A percentile compares a stretch with the other conserved stretches of the same genome.
These are phyloP conservation scores for Artemisia tridentata DNA, from an alignment of 129 eudicot genomes.

Conservation along the genomic window DNA sequence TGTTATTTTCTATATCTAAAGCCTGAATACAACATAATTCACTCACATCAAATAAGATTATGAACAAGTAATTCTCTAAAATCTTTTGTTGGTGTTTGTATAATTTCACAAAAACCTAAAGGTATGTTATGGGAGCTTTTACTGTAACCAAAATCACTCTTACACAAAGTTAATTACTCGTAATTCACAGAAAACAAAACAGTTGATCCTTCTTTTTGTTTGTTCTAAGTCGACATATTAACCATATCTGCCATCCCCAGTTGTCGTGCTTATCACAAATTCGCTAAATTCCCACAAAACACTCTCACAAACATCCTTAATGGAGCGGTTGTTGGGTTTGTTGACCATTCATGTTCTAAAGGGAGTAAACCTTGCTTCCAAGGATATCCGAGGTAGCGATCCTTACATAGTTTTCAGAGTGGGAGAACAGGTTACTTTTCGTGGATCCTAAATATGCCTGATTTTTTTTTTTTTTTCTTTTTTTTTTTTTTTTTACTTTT, in stretches of 20 bases:
- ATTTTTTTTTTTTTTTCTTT: not conserved
- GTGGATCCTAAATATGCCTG: not conserved
- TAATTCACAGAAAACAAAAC: not conserved
- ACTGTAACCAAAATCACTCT: not conserved
- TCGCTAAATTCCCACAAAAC: not conserved
- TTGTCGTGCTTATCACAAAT: conserved; percentile 16
- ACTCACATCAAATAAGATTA: not conserved
- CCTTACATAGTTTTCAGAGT: conserved; percentile 20
- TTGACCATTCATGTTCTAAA: conserved; percentile 20
- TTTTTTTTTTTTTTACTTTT: not conserved
- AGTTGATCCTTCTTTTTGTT: conserved; percentile 23
- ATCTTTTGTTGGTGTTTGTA: too few relatives aligned
- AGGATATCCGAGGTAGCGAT: conserved; percentile 18
- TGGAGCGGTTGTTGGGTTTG: conserved; percentile 32
- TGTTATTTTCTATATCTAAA: too few relatives aligned
- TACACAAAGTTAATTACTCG: not conserved
- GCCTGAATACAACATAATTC: too few relatives aligned
- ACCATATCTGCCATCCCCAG: conserved; percentile 9
- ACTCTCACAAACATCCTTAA: not conserved
- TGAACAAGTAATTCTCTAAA: not conserved
- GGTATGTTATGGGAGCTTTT: not conserved
- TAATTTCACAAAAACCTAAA: not conserved
- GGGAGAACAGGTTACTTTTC: conserved; percentile 19
- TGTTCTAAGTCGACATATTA: conserved; percentile 6
- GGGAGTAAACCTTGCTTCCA: conserved; percentile 28